These are phyloP conservation scores for Microthyrium microscopicum DNA, from an alignment of 2,329 filamentous ascomycete species.

Conservation along the genomic window DNA sequence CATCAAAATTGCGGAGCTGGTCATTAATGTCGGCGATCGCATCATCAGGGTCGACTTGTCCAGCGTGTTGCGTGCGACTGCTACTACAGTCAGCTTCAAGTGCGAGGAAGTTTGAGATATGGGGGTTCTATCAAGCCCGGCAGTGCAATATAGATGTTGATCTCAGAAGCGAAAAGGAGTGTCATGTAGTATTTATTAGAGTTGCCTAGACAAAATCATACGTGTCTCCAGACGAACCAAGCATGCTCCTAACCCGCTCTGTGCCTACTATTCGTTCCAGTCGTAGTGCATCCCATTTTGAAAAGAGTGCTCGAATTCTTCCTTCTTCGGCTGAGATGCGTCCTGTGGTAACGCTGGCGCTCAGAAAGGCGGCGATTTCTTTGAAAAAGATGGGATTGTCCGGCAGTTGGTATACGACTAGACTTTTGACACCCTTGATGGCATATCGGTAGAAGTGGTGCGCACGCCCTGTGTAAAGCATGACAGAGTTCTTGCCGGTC, in stretches of 20 bases:
- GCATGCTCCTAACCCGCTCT: constrained; percentile 66
- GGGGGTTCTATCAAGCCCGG: no score
- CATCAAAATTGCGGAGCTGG: no score
- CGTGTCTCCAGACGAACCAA: constrained; percentile 70
- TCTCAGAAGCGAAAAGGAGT: no score
- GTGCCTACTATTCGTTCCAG: constrained; percentile 77
- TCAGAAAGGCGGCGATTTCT: constrained; percentile 57
- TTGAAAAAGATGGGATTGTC: constrained; percentile 74
- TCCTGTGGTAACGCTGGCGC: constrained; percentile 36
- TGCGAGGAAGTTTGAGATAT: no score
- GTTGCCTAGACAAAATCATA: constrained; percentile 69
- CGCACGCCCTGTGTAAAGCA: constrained; percentile 88
- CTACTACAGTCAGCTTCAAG: no score
- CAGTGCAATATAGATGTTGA: no score
- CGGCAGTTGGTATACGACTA: constrained; percentile 82
- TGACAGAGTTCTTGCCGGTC: constrained; percentile 60
- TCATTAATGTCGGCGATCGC: no score
- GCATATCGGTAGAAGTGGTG: constrained; percentile 90
- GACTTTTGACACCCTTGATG: constrained; percentile 60
- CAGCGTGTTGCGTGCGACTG: no score
- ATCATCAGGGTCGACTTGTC: no score
- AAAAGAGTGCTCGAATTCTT: constrained; percentile 49
- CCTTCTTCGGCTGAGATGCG: constrained; percentile 34
- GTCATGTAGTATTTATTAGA: no score
- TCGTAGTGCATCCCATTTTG: constrained; percentile 76